A percentile compares a stretch with the other conserved stretches of the same genome.
Evolutionary conservation across 805 yeast genomes (phyloP).

Genomic region (Myxozyma monticola): DNA sequence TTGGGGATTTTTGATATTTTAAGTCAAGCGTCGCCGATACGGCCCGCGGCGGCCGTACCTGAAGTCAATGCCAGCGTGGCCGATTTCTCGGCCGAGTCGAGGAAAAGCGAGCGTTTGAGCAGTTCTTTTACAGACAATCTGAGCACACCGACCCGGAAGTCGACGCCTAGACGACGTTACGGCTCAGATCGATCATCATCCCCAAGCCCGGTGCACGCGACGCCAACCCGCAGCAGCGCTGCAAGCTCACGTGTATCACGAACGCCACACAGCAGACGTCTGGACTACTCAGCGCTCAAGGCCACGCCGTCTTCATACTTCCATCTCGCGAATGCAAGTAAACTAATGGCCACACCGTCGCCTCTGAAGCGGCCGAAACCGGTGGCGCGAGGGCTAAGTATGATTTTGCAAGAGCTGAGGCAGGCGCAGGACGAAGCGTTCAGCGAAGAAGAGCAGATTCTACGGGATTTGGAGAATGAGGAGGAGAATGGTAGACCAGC

Average conservation of each 20-base stretch:
- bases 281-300: too few relatives aligned
- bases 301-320: constrained; percentile 23
- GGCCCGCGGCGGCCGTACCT: background rate
- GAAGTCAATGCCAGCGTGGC: background rate
- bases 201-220: too few relatives aligned
- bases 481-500: background rate
- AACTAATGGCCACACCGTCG: constrained; percentile 23
- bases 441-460: constrained; percentile 24
- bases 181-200: too few relatives aligned
- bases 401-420: constrained; percentile 22
- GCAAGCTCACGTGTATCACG: too few relatives aligned
- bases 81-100: too few relatives aligned
- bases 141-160: too few relatives aligned
- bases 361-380: constrained; percentile 17
- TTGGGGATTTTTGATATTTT: constrained; percentile 30
- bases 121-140: too few relatives aligned
- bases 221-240: too few relatives aligned
- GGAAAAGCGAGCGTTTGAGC: too few relatives aligned
- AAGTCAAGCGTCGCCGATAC: constrained; percentile 1
- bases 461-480: constrained; percentile 19
- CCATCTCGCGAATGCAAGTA: background rate
- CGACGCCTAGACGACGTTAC: too few relatives aligned
- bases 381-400: constrained; percentile 23
- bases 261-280: too few relatives aligned
- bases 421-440: constrained; percentile 19